Conservation (phyloP, 495 filamentous ascomycete genomes). For the Penicillium robsamsonii region DNA sequence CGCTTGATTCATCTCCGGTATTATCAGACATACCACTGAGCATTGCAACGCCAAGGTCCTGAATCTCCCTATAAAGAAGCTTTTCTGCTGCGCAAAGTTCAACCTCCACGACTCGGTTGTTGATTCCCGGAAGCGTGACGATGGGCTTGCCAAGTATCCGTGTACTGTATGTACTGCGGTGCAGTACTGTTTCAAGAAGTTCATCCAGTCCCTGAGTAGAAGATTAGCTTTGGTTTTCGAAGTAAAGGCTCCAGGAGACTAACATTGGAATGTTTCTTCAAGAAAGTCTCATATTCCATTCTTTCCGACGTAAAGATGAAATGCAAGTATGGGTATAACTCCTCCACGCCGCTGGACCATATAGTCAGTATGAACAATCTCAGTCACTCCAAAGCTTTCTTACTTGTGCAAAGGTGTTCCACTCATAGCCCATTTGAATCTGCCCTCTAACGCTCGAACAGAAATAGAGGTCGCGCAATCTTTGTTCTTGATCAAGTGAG, state of each 20-base stretch:
- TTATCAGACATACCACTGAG: slow-evolving; percentile 31
- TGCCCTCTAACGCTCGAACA: slow-evolving; percentile 50
- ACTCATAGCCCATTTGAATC: slow-evolving; percentile 57
- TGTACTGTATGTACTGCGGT: slow-evolving; percentile 51
- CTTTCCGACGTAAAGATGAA: slow-evolving; percentile 53
- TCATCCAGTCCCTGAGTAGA: slow-evolving; percentile 10
- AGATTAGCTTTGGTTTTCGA: neutral
- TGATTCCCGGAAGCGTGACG: slow-evolving; percentile 50
- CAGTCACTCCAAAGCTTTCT: neutral
- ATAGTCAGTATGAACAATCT: neutral
- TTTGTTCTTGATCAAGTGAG: slow-evolving; percentile 62
- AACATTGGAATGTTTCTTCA: slow-evolving; percentile 45
- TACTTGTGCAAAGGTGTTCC: slow-evolving; percentile 63
- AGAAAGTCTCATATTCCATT: slow-evolving; percentile 43
- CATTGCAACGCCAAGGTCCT: slow-evolving; percentile 28
- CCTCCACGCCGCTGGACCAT: slow-evolving; percentile 29
- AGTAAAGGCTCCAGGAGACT: neutral
- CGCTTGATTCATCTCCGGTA: neutral
- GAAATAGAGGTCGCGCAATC: slow-evolving; percentile 46
- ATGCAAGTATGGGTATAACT: slow-evolving; percentile 61
- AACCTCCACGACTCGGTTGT: slow-evolving; percentile 31
- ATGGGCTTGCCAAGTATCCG: slow-evolving; percentile 54
- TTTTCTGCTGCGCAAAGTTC: slow-evolving; percentile 50
- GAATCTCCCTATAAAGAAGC: slow-evolving; percentile 47
- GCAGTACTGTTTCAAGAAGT: slow-evolving; percentile 42